These are phyloP conservation scores for Leucosporidium creatinivorum DNA, from an alignment of 768 basidiomycete genomes.

Conservation along the genomic window DNA sequence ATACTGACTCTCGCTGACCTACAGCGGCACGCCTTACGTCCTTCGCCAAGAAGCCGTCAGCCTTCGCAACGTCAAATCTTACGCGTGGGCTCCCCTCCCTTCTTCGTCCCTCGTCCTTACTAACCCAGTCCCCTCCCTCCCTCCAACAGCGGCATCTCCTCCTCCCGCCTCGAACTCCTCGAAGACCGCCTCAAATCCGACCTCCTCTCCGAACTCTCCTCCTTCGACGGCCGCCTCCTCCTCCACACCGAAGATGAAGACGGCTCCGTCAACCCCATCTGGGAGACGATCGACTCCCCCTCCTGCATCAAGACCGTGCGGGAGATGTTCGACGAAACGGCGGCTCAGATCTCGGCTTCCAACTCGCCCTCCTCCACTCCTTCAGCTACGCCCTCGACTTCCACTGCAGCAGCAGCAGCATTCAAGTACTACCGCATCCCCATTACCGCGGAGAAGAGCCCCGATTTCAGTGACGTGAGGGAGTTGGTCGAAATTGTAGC, in stretches of 20 bases:
- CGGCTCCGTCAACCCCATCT: conserved; percentile 82
- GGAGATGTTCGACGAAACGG: conserved; percentile 64
- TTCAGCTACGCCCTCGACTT: too few relatives aligned
- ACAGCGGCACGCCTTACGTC: conserved; percentile 72
- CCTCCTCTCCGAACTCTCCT: conserved; percentile 69
- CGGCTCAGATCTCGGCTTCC: conserved; percentile 1
- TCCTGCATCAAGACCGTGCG: conserved; percentile 70
- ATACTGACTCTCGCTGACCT: neutral
- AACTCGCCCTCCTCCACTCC: neutral
- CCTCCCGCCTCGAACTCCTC: conserved; percentile 75
- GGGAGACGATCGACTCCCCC: conserved; percentile 58
- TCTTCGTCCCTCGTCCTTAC: neutral
- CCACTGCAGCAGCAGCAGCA: conserved; percentile 32
- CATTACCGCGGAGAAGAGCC: conserved; percentile 72
- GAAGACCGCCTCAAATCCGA: conserved; percentile 86
- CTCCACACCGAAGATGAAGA: conserved; percentile 82
- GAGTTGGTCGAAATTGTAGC: conserved; percentile 59
- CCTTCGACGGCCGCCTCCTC: conserved; percentile 75
- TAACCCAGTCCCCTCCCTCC: neutral
- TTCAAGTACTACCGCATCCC: conserved; percentile 78
- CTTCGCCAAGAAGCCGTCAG: conserved; percentile 70
- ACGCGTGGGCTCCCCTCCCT: conserved; percentile 1
- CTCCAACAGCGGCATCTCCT: conserved; percentile 75
- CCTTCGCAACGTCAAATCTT: conserved; percentile 89
- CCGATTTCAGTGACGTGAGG: conserved; percentile 49